Evolutionary conservation across 768 basidiomycete species (phyloP), one percentile per base, ranked within the genome.

Genomic region (Suillus spraguei): DNA sequence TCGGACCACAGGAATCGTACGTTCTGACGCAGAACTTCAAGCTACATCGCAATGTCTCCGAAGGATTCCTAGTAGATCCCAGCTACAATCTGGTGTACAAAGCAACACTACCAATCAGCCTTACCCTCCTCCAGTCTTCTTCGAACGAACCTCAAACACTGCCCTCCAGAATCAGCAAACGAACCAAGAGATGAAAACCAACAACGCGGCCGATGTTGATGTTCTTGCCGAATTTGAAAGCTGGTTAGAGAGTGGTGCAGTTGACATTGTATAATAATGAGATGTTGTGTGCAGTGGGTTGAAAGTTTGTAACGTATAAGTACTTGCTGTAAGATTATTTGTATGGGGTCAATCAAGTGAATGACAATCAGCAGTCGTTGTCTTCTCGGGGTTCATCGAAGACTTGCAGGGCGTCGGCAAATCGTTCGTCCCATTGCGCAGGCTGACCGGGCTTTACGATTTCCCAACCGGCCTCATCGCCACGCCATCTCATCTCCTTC

Each of bases 401-500:
- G 7, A 94, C 82, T 54, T 77, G 81, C 62, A 96, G 69, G 22
- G 82, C 80, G 52, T 81, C 80, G 60, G 80, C 77, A 68, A 92
- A 91, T 63, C 89, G 80, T 64, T 87, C 83, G 69, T 95, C 91
- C 95, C 95, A 99, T 28, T 81, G 81, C 14, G 91, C 87, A 17
- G 78, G 78, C 60, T 76, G 77, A 2, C 86, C 84, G 4, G 88
- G 87, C 61, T 86, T 82, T 61, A 96, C 80, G 61, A 95, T 85
- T 46, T 84, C 81, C 91, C 91, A 98, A 3, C 92, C 95, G 59
- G 82, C 82, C 61, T 90, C 77, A 69, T 96, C 91, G 24, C 84
- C 82, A 52, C 86, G 83, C 97, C 97, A 99, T 68, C 87, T 81
- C 68, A 87, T 74, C 78, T 99, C 97, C 78, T 95, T 97, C 76